phyloP scores from a whole-genome alignment of 768 basidiomycete genomes.

The Austroboletus festivus region DNA sequence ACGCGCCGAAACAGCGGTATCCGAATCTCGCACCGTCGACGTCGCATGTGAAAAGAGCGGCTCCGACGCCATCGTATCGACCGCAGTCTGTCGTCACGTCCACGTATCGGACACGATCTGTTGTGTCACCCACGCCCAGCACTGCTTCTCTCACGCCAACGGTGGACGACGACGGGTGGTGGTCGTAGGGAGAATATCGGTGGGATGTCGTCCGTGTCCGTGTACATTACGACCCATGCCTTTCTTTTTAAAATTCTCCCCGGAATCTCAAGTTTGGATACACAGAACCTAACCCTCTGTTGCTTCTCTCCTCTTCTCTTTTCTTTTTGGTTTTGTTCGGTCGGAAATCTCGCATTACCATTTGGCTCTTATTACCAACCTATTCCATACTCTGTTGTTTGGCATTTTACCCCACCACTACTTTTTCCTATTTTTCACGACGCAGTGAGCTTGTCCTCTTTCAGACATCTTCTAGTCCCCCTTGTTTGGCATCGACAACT shows the following conservation, averaged over 20 bases:
- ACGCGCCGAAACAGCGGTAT: conserved; percentile 40
- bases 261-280: too few species aligned
- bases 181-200: conserved; percentile 38
- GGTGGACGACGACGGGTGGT: conserved; percentile 77
- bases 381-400: conserved; percentile 18
- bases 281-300: too few species aligned
- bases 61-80: conserved; percentile 31
- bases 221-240: conserved; percentile 8
- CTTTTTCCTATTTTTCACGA: background rate
- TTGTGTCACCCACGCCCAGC: conserved; percentile 75
- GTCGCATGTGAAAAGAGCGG: conserved; percentile 13
- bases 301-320: background rate
- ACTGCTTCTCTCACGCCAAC: conserved; percentile 71
- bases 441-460: background rate
- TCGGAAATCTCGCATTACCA: background rate
- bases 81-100: conserved; percentile 49
- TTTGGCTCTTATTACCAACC: background rate
- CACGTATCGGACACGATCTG: conserved; percentile 32
- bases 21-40: conserved; percentile 14
- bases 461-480: conserved; percentile 6
- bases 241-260: background rate
- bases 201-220: background rate
- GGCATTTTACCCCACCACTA: background rate
- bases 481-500: conserved; percentile 11
- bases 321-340: background rate